Evolutionary conservation across 2,329 filamentous ascomycete species (phyloP).

Genomic region (Colletotrichum liaoningense): DNA sequence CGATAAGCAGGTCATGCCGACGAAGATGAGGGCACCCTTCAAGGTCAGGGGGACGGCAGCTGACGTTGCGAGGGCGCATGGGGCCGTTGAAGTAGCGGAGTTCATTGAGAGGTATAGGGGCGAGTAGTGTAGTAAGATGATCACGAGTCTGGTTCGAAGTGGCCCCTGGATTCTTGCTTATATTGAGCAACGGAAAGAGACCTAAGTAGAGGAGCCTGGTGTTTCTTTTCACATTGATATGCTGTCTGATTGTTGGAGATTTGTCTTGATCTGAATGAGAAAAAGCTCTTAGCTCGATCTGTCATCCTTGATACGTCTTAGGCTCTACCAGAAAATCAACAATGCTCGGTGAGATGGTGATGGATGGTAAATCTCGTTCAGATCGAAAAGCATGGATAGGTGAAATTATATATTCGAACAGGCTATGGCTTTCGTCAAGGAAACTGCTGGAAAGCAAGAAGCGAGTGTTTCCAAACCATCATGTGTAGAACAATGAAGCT

Average conservation of each 20-base stretch:
- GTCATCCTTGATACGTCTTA: no score
- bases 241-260: not conserved
- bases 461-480: no score
- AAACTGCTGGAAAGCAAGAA: no score
- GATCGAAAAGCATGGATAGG: no score
- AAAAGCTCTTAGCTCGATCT: not conserved
- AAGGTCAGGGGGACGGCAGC: constrained; percentile 21
- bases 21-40: constrained; percentile 1
- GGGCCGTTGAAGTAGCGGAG: not conserved
- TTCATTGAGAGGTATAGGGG: constrained; percentile 7
- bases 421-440: no score
- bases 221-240: not conserved
- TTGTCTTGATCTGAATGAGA: not conserved
- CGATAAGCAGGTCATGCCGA: constrained; percentile 12
- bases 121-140: not conserved
- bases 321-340: no score
- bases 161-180: not conserved
- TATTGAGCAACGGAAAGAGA: not conserved
- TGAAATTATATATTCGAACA: no score
- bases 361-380: no score
- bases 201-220: not conserved
- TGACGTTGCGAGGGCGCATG: constrained; percentile 19
- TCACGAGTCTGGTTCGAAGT: not conserved
- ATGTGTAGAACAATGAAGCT: no score
- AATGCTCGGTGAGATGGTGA: no score